Evolutionary conservation across 345 rosid genomes (phyloP).

Genomic region (Pugionium dolabratum): DNA sequence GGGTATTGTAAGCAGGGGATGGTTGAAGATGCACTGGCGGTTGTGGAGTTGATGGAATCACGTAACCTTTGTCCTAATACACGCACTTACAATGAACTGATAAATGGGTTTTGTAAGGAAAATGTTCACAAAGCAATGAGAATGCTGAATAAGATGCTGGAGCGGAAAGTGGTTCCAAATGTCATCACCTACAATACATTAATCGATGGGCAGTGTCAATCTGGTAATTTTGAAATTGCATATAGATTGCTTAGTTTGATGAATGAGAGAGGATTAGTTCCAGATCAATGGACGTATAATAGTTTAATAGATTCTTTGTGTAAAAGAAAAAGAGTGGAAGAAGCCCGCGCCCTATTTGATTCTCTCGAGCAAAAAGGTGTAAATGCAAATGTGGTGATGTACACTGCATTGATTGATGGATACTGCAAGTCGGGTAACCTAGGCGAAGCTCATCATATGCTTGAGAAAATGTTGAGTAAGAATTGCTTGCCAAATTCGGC

Average conservation of each 20-base stretch:
- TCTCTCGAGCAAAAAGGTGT: constrained; percentile 72
- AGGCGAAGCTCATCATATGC: constrained; percentile 55
- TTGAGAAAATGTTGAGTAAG: constrained; percentile 58
- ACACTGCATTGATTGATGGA: constrained; percentile 83
- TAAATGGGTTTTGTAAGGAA: constrained; percentile 61
- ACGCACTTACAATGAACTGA: constrained; percentile 83
- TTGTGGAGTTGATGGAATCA: constrained; percentile 70
- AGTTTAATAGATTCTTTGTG: constrained; percentile 67
- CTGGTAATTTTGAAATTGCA: constrained; percentile 73
- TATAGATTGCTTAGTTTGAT: constrained; percentile 68
- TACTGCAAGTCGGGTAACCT: constrained; percentile 66
- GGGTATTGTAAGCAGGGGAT: constrained; percentile 77
- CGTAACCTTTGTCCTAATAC: constrained; percentile 62
- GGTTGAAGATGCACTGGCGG: constrained; percentile 58
- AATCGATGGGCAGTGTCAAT: constrained; percentile 73
- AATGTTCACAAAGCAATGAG: constrained; percentile 89
- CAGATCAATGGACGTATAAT: constrained; percentile 75
- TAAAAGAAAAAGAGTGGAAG: constrained; percentile 65
- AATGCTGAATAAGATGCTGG: constrained; percentile 58
- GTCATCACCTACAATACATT: constrained; percentile 70
- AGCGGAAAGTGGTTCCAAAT: constrained; percentile 52
- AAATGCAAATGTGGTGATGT: constrained; percentile 71
- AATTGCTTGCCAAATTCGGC: constrained; percentile 61
- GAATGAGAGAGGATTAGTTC: constrained; percentile 56
- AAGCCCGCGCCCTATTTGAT: constrained; percentile 65